Evolutionary conservation across 1,284 basidiomycete genomes (phyloP), one percentile per base, ranked within the genome.

Genomic region (Schizopora paradoxa): DNA sequence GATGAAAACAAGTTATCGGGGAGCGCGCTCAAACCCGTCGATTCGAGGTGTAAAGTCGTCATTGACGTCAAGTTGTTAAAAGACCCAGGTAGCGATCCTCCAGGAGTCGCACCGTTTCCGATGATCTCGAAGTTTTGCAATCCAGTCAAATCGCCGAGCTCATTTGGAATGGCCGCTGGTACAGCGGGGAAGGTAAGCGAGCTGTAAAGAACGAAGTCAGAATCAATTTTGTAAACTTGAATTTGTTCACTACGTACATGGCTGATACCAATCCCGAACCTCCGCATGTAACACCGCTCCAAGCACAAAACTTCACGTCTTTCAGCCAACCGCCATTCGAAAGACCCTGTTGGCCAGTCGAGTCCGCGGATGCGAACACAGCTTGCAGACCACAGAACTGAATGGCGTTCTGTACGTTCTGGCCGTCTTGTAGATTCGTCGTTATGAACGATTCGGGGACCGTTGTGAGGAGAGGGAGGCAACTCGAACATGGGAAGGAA

Each of bases 371-470:
- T 44, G 72, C 70, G 50, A 73, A 72, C 43, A 80, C 55, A 7
- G 73, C 66, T 19, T 72, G 66, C 25, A 77, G 63, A 6, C 72
- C 65, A 48, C 75, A 77, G 52, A 77, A 77, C 52, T 77, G 74
- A 0, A 71, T 50, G 1, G 67, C 65, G 31, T 65, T 66, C 35
- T 52, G 45, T 28, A 71, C 58, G 19, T 56, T 52, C 49, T 67
- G 59, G 10, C 58, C 48, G 25, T 66, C 65, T 34, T 64, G 55
- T 6, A 60, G 34, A 39, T 67, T 63, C 5, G 56, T 56, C 5
- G 60, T 53, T 1, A 61, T 61, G 48, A 65, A 64, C 32, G 59
- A 64, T 8, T 61, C 58, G 4, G 74, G 64, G 7, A 76, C 60
- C 10, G 57, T 54, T 51, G 66, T 63, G 1, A 77, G 57, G 18